These are phyloP conservation scores for Pseudogymnoascus sp. DNA, from an alignment of 2,329 filamentous ascomycete genomes.

Conservation along the genomic window DNA sequence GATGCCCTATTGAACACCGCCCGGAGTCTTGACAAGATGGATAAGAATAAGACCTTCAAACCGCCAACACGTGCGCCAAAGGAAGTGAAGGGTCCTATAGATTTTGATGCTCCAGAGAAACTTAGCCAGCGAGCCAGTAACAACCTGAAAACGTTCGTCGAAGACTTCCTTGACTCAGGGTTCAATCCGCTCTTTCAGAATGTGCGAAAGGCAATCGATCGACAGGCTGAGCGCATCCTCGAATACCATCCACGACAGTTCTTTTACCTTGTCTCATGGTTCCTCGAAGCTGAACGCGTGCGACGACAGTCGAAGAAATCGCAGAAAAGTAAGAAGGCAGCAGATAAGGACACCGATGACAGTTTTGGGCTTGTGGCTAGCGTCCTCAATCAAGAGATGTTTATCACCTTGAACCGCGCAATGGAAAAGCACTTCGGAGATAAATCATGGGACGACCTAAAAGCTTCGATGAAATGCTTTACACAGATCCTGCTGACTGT, in stretches of 20 bases:
- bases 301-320: slow-evolving; percentile 56
- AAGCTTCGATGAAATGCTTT: slow-evolving; percentile 86
- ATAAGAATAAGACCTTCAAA: slow-evolving; percentile 82
- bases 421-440: slow-evolving; percentile 74
- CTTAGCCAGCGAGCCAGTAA: slow-evolving; percentile 68
- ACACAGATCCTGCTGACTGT: slow-evolving; percentile 90
- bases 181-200: slow-evolving; percentile 90
- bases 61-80: slow-evolving; percentile 61
- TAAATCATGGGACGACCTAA: slow-evolving; percentile 81
- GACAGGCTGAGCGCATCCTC: slow-evolving; percentile 75
- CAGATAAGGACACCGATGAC: slow-evolving; percentile 49
- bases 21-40: slow-evolving; percentile 77
- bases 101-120: slow-evolving; percentile 67
- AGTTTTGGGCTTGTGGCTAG: slow-evolving; percentile 82
- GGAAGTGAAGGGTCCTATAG: slow-evolving; percentile 57
- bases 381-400: slow-evolving; percentile 90
- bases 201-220: slow-evolving; percentile 80
- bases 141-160: slow-evolving; percentile 73
- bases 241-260: slow-evolving; percentile 75
- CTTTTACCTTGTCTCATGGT: slow-evolving; percentile 91
- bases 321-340: slow-evolving; percentile 39
- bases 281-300: slow-evolving; percentile 74
- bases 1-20: slow-evolving; percentile 69
- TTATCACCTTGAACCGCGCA: slow-evolving; percentile 75
- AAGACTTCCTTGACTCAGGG: slow-evolving; percentile 88